A percentile compares a stretch with the other conserved stretches of the same genome.
phyloP scores from a whole-genome alignment of 148 eudicot genomes.

The Rhododendron henanense region DNA sequence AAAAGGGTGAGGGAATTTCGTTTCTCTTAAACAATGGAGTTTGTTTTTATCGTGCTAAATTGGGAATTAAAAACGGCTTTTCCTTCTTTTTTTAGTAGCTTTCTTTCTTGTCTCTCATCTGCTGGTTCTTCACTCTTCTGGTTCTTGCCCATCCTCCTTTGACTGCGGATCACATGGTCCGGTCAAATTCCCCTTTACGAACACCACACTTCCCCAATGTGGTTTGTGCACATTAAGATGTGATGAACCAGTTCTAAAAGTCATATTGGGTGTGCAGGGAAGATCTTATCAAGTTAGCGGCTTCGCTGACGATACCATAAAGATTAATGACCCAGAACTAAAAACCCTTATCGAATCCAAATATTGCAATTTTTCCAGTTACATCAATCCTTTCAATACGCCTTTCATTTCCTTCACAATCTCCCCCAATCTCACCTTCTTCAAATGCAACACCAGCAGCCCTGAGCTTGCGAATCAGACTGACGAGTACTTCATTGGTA shows the following conservation, averaged over 20 bases:
- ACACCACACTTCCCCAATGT: slow-evolving; percentile 16
- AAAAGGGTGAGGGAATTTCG: no score
- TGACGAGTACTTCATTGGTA: neutral
- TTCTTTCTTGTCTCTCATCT: neutral
- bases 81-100: neutral
- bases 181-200: slow-evolving; percentile 33
- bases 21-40: no score
- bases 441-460: no score
- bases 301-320: neutral
- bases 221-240: slow-evolving; percentile 34
- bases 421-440: no score
- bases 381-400: no score
- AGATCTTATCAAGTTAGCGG: neutral
- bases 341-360: neutral
- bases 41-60: no score
- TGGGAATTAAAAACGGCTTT: no score
- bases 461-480: neutral
- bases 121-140: no score
- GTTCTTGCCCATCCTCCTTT: no score
- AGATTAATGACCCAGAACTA: neutral
- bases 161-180: slow-evolving; percentile 15
- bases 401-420: no score
- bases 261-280: slow-evolving; percentile 6
- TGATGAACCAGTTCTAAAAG: neutral
- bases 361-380: neutral